Evolutionary conservation across 2,329 filamentous ascomycete species (phyloP).

Genomic region (Plectosphaerella cucumerina): DNA sequence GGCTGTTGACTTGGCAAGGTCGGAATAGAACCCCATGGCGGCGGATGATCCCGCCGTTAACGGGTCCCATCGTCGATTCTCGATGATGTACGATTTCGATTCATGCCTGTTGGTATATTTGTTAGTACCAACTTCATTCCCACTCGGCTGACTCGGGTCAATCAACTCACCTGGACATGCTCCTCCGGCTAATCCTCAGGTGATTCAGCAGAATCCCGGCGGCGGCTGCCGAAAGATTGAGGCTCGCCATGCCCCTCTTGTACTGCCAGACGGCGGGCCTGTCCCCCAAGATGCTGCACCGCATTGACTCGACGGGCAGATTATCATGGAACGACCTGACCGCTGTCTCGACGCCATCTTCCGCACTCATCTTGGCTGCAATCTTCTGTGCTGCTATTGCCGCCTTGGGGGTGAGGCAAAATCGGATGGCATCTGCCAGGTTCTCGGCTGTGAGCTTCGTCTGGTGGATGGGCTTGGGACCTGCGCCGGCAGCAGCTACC

Average conservation of each 20-base stretch:
- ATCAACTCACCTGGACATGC: background rate
- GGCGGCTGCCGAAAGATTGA: slow-evolving; percentile 5
- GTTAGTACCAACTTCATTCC: background rate
- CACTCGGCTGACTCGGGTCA: background rate
- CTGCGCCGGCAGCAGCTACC: slow-evolving; percentile 32
- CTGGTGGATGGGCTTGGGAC: slow-evolving; percentile 28
- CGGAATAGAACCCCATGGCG: slow-evolving; percentile 35
- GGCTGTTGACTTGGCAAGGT: slow-evolving; percentile 53
- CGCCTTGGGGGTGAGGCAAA: slow-evolving; percentile 22
- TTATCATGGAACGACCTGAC: slow-evolving; percentile 1
- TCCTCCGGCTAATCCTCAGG: background rate
- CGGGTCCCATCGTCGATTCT: slow-evolving; percentile 23
- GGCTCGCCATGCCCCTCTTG: background rate
- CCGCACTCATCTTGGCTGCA: slow-evolving; percentile 1
- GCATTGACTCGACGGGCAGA: slow-evolving; percentile 2
- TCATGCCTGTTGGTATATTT: background rate
- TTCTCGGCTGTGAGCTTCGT: slow-evolving; percentile 26
- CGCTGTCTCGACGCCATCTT: background rate
- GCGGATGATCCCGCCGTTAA: slow-evolving; percentile 17
- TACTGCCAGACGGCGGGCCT: slow-evolving; percentile 1
- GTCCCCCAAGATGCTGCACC: slow-evolving; percentile 1
- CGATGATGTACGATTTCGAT: slow-evolving; percentile 20
- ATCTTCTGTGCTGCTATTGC: background rate
- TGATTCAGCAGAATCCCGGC: background rate
- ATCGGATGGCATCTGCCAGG: slow-evolving; percentile 27